Conservation (phyloP, 768 basidiomycete genomes). For the Trametes cubensis region DNA sequence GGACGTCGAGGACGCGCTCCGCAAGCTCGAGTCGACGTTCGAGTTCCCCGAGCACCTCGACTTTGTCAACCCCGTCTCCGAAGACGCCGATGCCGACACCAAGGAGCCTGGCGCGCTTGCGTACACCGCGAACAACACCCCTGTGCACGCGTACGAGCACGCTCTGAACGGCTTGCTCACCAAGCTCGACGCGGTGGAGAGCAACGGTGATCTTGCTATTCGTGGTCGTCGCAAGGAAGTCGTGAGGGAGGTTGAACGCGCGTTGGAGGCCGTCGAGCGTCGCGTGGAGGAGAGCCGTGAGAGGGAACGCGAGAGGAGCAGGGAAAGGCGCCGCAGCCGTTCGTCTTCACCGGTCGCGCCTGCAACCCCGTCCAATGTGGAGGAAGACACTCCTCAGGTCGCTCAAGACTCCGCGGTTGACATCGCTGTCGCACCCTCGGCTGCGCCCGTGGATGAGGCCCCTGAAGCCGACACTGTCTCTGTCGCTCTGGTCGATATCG, state of each 20-base stretch:
- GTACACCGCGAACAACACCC: conserved; percentile 60
- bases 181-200: conserved; percentile 62
- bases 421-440: not conserved
- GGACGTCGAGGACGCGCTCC: conserved; percentile 47
- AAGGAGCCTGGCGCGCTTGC: conserved; percentile 44
- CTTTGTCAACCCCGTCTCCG: conserved; percentile 25
- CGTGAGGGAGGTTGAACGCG: conserved; percentile 57
- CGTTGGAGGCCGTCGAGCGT: conserved; percentile 54
- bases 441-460: not conserved
- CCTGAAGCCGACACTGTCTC: conserved; percentile 2
- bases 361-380: not conserved
- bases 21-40: conserved; percentile 41
- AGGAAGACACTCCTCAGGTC: not conserved
- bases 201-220: conserved; percentile 58
- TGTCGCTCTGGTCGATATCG: not conserved
- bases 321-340: conserved; percentile 14
- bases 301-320: conserved; percentile 24
- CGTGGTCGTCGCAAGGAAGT: conserved; percentile 55
- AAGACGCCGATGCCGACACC: conserved; percentile 2
- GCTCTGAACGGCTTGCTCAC: conserved; percentile 57
- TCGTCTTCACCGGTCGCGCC: conserved; percentile 1
- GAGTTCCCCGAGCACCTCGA: conserved; percentile 39
- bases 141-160: conserved; percentile 64
- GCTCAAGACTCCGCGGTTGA: not conserved
- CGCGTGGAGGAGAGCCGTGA: conserved; percentile 49